A percentile compares a stretch with the other conserved stretches of the same genome.
Evolutionary conservation across 2,329 filamentous ascomycete genomes (phyloP).

Genomic region (Ascochyta koolunga): DNA sequence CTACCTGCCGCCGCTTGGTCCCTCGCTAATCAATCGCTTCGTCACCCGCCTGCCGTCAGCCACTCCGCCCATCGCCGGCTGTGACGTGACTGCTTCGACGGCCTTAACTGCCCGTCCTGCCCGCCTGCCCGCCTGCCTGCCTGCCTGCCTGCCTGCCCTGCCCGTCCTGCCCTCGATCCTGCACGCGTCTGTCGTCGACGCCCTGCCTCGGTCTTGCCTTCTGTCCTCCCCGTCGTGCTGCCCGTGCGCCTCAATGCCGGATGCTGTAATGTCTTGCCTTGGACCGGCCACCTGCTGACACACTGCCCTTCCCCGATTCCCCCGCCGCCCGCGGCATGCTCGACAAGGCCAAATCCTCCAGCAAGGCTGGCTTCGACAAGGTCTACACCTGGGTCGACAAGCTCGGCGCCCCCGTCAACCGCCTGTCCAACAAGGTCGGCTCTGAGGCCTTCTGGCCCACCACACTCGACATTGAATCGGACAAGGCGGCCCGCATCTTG

Average conservation of each 20-base stretch:
- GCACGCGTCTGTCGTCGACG: too few relatives aligned
- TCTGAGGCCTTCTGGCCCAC: slow-evolving; percentile 85
- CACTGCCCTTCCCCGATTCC: slow-evolving; percentile 22
- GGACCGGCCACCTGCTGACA: slow-evolving; percentile 22
- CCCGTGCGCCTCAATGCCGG: slow-evolving; percentile 14
- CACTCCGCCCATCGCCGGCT: slow-evolving; percentile 9
- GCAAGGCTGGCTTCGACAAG: slow-evolving; percentile 68
- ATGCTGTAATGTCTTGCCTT: slow-evolving; percentile 32
- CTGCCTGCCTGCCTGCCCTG: slow-evolving; percentile 8
- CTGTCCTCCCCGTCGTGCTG: slow-evolving; percentile 13
- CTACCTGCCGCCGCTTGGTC: slow-evolving; percentile 25
- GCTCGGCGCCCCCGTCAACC: slow-evolving; percentile 77
- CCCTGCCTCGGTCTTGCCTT: neutral
- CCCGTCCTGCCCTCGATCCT: neutral
- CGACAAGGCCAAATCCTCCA: slow-evolving; percentile 43
- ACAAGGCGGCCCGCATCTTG: slow-evolving; percentile 88
- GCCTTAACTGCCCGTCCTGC: slow-evolving; percentile 25
- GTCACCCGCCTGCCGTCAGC: slow-evolving; percentile 20
- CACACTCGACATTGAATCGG: slow-evolving; percentile 83
- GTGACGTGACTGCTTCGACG: slow-evolving; percentile 4
- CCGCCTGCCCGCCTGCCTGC: slow-evolving; percentile 34
- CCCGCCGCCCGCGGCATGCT: slow-evolving; percentile 33
- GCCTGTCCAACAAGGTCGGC: slow-evolving; percentile 79
- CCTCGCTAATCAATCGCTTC: neutral
- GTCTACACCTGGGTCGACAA: slow-evolving; percentile 72